Evolutionary conservation across 148 eudicot species (phyloP).

Genomic region (Rhododendron henanense): DNA sequence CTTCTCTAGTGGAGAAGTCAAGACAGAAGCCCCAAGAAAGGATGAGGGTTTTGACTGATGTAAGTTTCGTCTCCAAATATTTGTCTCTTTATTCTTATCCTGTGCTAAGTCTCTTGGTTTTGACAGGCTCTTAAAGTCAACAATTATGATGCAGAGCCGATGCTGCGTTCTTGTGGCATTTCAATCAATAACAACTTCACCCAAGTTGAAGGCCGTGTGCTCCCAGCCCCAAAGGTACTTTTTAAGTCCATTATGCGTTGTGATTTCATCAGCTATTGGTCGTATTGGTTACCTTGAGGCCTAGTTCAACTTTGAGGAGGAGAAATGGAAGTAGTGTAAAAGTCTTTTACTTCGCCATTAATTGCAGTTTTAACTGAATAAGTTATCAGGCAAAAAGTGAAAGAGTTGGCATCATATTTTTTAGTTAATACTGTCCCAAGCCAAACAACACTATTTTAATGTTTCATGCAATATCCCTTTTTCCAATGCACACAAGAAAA

Average conservation of each 20-base stretch:
- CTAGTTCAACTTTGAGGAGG: background rate
- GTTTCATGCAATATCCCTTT: background rate
- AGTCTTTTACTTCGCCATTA: background rate
- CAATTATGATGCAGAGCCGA: constrained; percentile 78
- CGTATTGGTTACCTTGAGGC: background rate
- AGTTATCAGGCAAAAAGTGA: background rate
- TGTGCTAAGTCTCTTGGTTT: background rate
- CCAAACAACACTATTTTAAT: background rate
- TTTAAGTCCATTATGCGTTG: background rate
- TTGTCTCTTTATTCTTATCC: background rate
- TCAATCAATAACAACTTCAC: constrained; percentile 59
- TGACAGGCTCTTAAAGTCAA: constrained; percentile 71
- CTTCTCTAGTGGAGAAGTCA: constrained; percentile 87
- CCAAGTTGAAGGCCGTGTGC: constrained; percentile 83
- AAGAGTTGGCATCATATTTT: background rate
- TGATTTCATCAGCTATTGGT: background rate
- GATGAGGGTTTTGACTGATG: constrained; percentile 69
- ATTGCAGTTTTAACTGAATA: background rate
- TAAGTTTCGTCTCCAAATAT: constrained; percentile 19
- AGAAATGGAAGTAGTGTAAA: background rate
- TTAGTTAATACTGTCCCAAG: background rate
- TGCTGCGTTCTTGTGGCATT: constrained; percentile 79
- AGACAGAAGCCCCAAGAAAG: constrained; percentile 92
- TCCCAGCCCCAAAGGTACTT: constrained; percentile 72
- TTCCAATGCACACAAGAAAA: background rate